These are phyloP conservation scores for Senna siamea DNA, from an alignment of 306 rosid genomes.

Conservation along the genomic window DNA sequence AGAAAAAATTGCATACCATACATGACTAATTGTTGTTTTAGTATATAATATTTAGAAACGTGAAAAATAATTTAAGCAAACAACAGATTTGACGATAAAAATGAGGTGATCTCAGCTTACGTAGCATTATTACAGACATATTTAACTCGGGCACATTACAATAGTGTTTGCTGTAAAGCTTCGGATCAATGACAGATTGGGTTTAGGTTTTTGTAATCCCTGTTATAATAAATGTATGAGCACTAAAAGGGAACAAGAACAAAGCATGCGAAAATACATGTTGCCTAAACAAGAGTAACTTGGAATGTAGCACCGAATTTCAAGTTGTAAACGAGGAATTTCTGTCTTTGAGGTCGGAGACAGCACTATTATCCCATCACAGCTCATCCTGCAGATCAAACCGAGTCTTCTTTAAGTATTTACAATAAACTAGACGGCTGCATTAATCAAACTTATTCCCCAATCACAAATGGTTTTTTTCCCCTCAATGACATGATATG, in stretches of 20 bases:
- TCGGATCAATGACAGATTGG: background rate
- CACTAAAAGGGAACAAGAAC: background rate
- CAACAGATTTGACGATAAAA: background rate
- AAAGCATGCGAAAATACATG: background rate
- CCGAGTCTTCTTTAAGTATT: slow-evolving; percentile 17
- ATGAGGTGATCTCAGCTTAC: too few species aligned
- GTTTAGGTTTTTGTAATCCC: too few species aligned
- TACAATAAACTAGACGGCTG: background rate
- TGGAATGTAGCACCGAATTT: background rate
- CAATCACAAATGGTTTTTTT: background rate
- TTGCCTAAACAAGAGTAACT: background rate
- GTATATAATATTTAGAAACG: background rate
- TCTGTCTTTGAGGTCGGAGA: slow-evolving; percentile 23
- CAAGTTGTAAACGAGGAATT: background rate
- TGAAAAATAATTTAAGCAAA: background rate
- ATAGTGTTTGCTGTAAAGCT: slow-evolving; percentile 11
- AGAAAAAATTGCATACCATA: too few species aligned
- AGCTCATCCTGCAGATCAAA: slow-evolving; percentile 80
- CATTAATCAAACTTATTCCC: background rate
- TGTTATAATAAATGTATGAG: background rate
- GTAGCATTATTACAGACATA: background rate
- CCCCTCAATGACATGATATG: too few species aligned
- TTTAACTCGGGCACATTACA: background rate
- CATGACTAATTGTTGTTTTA: too few species aligned
- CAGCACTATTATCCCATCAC: slow-evolving; percentile 38